Evolutionary conservation across 495 filamentous ascomycete species (phyloP).

Genomic region (Cudoniella acicularis): DNA sequence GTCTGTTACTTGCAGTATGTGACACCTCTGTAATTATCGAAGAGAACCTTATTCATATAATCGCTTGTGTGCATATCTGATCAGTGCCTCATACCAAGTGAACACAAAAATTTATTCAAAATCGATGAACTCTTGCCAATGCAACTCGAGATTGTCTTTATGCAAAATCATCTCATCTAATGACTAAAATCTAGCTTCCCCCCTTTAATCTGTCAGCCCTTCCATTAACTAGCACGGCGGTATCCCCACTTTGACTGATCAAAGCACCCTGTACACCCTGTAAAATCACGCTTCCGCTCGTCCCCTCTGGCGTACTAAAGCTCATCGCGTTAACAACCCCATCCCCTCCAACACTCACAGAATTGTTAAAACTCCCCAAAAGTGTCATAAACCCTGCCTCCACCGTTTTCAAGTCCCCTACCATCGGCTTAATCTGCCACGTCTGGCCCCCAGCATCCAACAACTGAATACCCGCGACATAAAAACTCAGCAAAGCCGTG

Average conservation of each 20-base stretch:
- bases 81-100: too few relatives aligned
- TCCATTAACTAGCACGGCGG: neutral
- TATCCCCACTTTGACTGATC: neutral
- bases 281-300: conserved; percentile 22
- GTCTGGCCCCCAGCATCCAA: conserved; percentile 42
- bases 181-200: conserved; percentile 1
- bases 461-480: conserved; percentile 52
- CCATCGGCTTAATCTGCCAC: conserved; percentile 53
- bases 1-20: too few relatives aligned
- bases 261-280: conserved; percentile 9
- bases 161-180: too few relatives aligned
- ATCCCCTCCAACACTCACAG: conserved; percentile 10
- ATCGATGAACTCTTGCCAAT: too few relatives aligned
- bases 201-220: neutral
- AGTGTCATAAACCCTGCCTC: conserved; percentile 55
- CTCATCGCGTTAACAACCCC: conserved; percentile 12
- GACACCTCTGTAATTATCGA: too few relatives aligned
- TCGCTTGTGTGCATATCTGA: too few relatives aligned
- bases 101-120: too few relatives aligned
- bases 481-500: conserved; percentile 53
- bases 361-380: conserved; percentile 47
- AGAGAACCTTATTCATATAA: too few relatives aligned
- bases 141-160: too few relatives aligned
- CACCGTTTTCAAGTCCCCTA: conserved; percentile 50
- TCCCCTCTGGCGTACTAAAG: conserved; percentile 24